Evolutionary conservation across 768 basidiomycete genomes (phyloP).

Genomic region (Porpolomopsis calyptriformis): DNA sequence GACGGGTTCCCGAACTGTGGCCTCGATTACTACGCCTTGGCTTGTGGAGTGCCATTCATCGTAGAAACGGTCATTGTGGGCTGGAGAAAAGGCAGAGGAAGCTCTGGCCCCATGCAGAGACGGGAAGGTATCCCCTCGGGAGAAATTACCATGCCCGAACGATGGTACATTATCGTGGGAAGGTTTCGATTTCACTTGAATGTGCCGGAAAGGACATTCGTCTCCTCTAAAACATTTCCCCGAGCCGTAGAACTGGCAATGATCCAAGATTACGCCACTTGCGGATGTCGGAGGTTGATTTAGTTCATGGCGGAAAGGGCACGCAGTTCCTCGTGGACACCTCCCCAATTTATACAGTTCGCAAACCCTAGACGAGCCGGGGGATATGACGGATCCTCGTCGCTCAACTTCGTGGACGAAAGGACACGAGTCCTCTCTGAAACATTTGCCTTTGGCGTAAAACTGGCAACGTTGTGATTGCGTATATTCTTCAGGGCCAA

Average conservation of each 20-base stretch:
- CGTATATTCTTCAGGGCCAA: not conserved
- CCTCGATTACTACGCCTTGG: not conserved
- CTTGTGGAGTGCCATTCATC: not conserved
- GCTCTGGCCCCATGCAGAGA: not conserved
- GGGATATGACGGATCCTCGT: no score
- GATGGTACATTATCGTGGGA: not conserved
- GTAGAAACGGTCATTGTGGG: not conserved
- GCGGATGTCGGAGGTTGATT: not conserved
- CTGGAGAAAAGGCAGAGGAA: not conserved
- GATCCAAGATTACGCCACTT: constrained; percentile 1
- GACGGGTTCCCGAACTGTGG: not conserved
- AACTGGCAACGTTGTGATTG: constrained; percentile 2
- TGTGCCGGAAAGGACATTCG: constrained; percentile 18
- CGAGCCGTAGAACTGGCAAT: constrained; percentile 18
- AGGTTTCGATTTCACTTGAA: not conserved
- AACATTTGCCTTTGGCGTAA: constrained; percentile 5
- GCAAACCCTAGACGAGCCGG: not conserved
- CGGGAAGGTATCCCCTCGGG: not conserved
- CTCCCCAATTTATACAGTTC: not conserved
- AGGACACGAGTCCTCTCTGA: constrained; percentile 2
- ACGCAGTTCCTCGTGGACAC: not conserved
- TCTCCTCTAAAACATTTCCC: constrained; percentile 21
- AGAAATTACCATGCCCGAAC: not conserved
- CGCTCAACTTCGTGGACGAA: constrained; percentile 1
- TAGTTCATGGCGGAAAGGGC: not conserved